Percentiles rank a stretch among this genome's conserved stretches.
Conservation (phyloP, 352 stramenopile species). For the Phytophthora pisi region DNA sequence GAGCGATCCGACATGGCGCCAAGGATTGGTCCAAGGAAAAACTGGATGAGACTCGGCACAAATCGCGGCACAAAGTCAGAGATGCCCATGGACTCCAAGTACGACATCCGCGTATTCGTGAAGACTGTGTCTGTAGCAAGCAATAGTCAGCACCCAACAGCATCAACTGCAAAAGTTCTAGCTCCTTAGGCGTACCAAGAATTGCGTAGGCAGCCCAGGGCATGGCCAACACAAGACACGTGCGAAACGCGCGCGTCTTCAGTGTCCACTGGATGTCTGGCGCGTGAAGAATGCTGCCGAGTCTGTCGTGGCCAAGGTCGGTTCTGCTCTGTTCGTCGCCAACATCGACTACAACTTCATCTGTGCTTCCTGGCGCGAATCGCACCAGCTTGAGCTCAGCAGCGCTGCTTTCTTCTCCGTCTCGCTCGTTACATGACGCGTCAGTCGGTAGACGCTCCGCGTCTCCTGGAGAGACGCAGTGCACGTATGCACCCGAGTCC, state of each 20-base stretch:
- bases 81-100: constrained; percentile 78
- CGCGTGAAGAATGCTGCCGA: constrained; percentile 3
- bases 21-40: constrained; percentile 75
- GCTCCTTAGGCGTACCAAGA: constrained; percentile 44
- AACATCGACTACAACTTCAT: constrained; percentile 16
- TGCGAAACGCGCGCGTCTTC: constrained; percentile 40
- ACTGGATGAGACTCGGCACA: constrained; percentile 60
- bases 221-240: constrained; percentile 75
- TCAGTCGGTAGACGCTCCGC: constrained; percentile 1
- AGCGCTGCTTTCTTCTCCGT: not conserved
- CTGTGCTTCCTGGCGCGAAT: constrained; percentile 15
- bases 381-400: constrained; percentile 19
- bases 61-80: constrained; percentile 64
- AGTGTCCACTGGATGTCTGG: constrained; percentile 31
- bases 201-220: constrained; percentile 77
- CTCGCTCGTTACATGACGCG: not conserved
- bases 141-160: constrained; percentile 5
- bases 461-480: constrained; percentile 14
- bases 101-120: constrained; percentile 66
- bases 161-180: constrained; percentile 2
- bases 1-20: constrained; percentile 75
- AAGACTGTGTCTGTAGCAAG: constrained; percentile 64
- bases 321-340: not conserved
- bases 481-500: constrained; percentile 18
- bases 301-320: constrained; percentile 8